These are phyloP conservation scores for Plasmodium chabaudi DNA, from an alignment of 169 alveolate genomes.

Conservation along the genomic window DNA sequence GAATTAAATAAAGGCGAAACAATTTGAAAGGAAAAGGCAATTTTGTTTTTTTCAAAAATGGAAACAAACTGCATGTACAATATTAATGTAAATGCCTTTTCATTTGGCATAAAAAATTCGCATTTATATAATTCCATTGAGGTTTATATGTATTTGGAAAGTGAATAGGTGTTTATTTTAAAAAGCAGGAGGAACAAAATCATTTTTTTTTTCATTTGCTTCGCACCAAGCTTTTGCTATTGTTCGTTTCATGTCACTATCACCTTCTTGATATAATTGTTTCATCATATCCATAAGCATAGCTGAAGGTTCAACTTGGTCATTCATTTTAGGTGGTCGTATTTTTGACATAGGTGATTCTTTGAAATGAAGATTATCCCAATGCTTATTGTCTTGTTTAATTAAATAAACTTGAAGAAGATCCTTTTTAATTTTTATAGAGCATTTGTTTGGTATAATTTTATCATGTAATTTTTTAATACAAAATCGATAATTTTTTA, in stretches of 20 bases:
- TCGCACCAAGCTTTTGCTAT: slow-evolving; percentile 96
- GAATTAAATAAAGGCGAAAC: too few relatives aligned
- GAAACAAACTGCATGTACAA: too few relatives aligned
- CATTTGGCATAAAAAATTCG: too few relatives aligned
- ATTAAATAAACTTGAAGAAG: slow-evolving; percentile 50
- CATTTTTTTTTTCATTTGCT: slow-evolving; percentile 77
- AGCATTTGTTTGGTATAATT: slow-evolving; percentile 65
- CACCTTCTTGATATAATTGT: slow-evolving; percentile 88
- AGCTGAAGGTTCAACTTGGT: slow-evolving; percentile 78
- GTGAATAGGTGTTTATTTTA: background rate
- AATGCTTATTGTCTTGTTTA: slow-evolving; percentile 40
- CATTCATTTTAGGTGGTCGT: slow-evolving; percentile 47
- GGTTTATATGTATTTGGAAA: too few relatives aligned
- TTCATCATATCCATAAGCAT: slow-evolving; percentile 85
- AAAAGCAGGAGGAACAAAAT: slow-evolving; percentile 61
- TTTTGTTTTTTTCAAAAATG: too few relatives aligned
- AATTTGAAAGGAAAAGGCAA: too few relatives aligned
- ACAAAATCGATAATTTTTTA: slow-evolving; percentile 75
- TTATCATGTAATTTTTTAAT: slow-evolving; percentile 71
- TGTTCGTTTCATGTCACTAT: slow-evolving; percentile 94
- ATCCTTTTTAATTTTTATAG: slow-evolving; percentile 51
- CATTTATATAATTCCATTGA: too few relatives aligned
- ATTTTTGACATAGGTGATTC: slow-evolving; percentile 75
- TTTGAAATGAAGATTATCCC: slow-evolving; percentile 74
- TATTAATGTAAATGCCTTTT: too few relatives aligned